Percentiles rank a stretch among this genome's conserved stretches.
These are phyloP conservation scores for Blastobotrys raffinosifermentans DNA, from an alignment of 1,139 yeast genomes.

Conservation along the genomic window DNA sequence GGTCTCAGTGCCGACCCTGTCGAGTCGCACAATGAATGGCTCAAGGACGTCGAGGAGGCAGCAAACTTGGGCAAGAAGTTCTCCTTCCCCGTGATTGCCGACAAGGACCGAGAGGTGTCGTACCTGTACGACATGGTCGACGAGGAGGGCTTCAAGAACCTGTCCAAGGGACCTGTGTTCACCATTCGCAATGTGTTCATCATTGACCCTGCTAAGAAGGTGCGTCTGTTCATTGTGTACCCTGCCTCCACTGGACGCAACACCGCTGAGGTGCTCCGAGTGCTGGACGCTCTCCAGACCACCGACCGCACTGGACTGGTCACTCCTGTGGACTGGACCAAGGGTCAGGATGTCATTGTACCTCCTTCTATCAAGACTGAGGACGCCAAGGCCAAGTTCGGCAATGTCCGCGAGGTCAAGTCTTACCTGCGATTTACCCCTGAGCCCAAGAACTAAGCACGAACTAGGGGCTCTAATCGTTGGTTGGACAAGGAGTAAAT, in stretches of 20 bases:
- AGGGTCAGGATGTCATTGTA: slow-evolving; percentile 82
- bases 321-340: slow-evolving; percentile 69
- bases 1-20: slow-evolving; percentile 80
- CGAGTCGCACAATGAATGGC: slow-evolving; percentile 74
- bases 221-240: slow-evolving; percentile 75
- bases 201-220: slow-evolving; percentile 81
- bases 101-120: slow-evolving; percentile 72
- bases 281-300: slow-evolving; percentile 75
- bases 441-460: slow-evolving; percentile 16
- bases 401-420: slow-evolving; percentile 72
- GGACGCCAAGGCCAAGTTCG: slow-evolving; percentile 76
- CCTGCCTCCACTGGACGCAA: slow-evolving; percentile 93
- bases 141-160: slow-evolving; percentile 76
- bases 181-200: slow-evolving; percentile 86
- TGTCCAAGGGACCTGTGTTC: slow-evolving; percentile 59
- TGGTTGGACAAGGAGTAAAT: too few relatives aligned
- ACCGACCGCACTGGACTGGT: slow-evolving; percentile 75
- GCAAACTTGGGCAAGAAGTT: slow-evolving; percentile 59
- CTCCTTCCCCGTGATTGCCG: slow-evolving; percentile 83
- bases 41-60: slow-evolving; percentile 80
- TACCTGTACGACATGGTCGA: slow-evolving; percentile 86
- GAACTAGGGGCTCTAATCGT: too few relatives aligned
- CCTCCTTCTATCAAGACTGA: slow-evolving; percentile 78
- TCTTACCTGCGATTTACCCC: slow-evolving; percentile 65
- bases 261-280: slow-evolving; percentile 81